A percentile compares a stretch with the other conserved stretches of the same genome.
Conservation (phyloP, 2,329 filamentous ascomycete species). For the Hymenoscyphus repandus region DNA sequence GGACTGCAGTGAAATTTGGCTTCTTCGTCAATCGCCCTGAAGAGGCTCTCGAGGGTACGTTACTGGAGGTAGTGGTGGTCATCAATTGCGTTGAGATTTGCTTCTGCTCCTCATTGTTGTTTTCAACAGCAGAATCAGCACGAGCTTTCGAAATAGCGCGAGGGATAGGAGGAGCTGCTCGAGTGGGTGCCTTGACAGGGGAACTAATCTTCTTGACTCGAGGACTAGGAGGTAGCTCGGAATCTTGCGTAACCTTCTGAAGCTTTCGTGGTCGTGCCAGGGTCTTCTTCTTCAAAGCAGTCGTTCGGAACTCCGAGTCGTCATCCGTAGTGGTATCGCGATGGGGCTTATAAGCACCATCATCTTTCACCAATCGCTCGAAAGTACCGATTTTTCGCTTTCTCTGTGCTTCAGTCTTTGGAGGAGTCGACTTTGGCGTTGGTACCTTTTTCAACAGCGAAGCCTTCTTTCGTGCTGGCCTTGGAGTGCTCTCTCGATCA, state of each 20-base stretch:
- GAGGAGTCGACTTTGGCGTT: constrained; percentile 4
- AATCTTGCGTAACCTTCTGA: constrained; percentile 13
- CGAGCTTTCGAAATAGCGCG: neutral
- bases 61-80: too few relatives aligned
- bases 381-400: constrained; percentile 20
- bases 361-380: constrained; percentile 17
- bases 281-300: constrained; percentile 9
- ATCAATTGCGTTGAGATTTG: too few relatives aligned
- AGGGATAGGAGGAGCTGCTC: neutral
- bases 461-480: too few relatives aligned
- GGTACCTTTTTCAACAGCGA: constrained; percentile 4
- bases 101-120: neutral
- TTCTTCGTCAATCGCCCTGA: too few relatives aligned
- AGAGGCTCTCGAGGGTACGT: too few relatives aligned
- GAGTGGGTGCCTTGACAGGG: neutral
- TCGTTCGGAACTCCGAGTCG: constrained; percentile 16
- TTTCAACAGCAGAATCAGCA: neutral
- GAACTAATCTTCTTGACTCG: neutral
- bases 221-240: neutral
- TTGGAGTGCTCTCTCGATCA: too few relatives aligned
- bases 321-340: constrained; percentile 14
- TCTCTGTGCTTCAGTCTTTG: constrained; percentile 7
- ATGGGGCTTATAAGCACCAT: constrained; percentile 16
- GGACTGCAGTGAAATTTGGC: neutral
- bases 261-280: constrained; percentile 13